Evolutionary conservation across 306 rosid species (phyloP).

Genomic region (Dalbergia cochinchinensis): DNA sequence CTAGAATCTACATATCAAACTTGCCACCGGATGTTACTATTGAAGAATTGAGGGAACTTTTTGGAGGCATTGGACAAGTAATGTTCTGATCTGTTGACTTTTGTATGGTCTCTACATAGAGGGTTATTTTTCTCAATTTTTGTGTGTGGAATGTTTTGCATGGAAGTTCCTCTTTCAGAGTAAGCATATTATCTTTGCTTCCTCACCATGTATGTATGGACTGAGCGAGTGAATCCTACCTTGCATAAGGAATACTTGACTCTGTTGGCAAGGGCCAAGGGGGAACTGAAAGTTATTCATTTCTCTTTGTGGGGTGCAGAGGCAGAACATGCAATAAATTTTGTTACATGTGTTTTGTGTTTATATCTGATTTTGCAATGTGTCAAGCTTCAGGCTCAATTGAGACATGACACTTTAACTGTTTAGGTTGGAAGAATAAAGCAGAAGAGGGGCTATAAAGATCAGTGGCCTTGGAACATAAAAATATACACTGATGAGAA

Average conservation of each 20-base stretch:
- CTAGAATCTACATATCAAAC: constrained; percentile 98
- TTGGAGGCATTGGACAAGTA: constrained; percentile 99
- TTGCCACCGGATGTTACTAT: constrained; percentile 90
- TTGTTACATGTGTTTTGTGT: background rate
- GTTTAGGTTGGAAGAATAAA: constrained; percentile 94
- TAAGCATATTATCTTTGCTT: background rate
- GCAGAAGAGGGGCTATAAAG: constrained; percentile 98
- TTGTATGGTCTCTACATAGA: constrained; percentile 26
- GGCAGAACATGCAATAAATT: background rate
- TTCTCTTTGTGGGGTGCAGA: constrained; percentile 2
- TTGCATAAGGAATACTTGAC: background rate
- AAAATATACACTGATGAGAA: constrained; percentile 91
- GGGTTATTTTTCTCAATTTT: background rate
- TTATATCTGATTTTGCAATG: background rate
- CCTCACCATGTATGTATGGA: background rate
- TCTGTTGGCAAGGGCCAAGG: background rate
- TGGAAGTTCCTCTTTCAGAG: background rate
- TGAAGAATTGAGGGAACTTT: constrained; percentile 89
- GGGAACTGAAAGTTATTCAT: background rate
- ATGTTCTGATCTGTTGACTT: constrained; percentile 52
- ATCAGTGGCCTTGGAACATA: constrained; percentile 98
- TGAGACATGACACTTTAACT: constrained; percentile 5
- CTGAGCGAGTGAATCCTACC: background rate
- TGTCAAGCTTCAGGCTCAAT: constrained; percentile 1
- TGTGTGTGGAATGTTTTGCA: constrained; percentile 4